Conservation (phyloP, 805 yeast genomes). For the Schizosaccharomyces cryophilus region DNA sequence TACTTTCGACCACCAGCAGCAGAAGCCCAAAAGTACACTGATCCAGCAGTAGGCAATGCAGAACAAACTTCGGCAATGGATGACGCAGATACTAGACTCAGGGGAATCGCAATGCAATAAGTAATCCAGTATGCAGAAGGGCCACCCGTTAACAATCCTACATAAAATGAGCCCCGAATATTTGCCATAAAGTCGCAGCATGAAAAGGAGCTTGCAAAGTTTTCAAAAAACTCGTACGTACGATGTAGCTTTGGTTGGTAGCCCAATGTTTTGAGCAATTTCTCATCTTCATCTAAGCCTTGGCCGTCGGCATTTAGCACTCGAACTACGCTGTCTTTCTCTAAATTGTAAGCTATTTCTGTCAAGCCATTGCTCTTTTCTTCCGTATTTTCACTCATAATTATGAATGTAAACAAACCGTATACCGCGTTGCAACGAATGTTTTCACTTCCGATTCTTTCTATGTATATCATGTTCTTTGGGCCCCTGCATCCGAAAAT, state of each 20-base stretch:
- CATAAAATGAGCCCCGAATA: not conserved
- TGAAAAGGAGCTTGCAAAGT: slow-evolving; percentile 13
- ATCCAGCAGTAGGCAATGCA: slow-evolving; percentile 10
- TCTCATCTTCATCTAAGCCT: not conserved
- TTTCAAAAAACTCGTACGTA: not conserved
- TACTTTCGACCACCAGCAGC: slow-evolving; percentile 8
- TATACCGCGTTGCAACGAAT: no score
- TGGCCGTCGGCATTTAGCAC: no score
- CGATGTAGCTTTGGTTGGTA: not conserved
- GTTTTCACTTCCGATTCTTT: no score
- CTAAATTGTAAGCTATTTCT: no score
- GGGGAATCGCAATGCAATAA: slow-evolving; percentile 5
- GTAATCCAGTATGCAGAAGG: slow-evolving; percentile 10
- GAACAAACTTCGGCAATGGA: slow-evolving; percentile 10
- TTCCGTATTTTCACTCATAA: no score
- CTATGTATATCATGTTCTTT: no score
- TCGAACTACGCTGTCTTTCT: no score
- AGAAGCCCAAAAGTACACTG: slow-evolving; percentile 11
- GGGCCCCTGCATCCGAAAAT: no score
- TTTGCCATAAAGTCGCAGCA: not conserved
- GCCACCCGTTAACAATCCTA: slow-evolving; percentile 9
- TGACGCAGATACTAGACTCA: slow-evolving; percentile 8
- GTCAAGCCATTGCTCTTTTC: no score
- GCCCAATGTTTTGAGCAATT: not conserved
- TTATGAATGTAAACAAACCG: no score